Evolutionary conservation across 768 basidiomycete species (phyloP).

Genomic region (Suillus variegatus): DNA sequence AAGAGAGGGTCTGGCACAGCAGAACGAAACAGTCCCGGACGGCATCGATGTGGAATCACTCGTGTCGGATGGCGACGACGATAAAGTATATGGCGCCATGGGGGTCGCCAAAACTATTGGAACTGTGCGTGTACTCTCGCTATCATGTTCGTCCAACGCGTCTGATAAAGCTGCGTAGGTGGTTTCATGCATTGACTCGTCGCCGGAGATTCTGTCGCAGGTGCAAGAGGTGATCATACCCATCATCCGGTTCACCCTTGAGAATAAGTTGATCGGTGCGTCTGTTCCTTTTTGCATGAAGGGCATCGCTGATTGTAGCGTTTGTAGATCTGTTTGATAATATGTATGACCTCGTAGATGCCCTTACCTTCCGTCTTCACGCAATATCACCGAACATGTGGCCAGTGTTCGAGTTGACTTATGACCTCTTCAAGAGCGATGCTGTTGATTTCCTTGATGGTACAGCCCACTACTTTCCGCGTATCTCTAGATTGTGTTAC

Average conservation of each 20-base stretch:
- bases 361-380: constrained; percentile 78
- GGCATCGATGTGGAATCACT: constrained; percentile 58
- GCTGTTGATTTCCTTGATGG: constrained; percentile 89
- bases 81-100: constrained; percentile 29
- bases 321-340: constrained; percentile 79
- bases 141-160: neutral
- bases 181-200: constrained; percentile 70
- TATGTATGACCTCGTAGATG: constrained; percentile 84
- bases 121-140: constrained; percentile 49
- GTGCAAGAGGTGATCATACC: constrained; percentile 84
- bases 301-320: neutral
- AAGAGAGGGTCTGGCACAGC: constrained; percentile 58
- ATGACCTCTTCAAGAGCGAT: constrained; percentile 78
- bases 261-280: constrained; percentile 75
- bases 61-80: constrained; percentile 64
- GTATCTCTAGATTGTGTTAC: neutral
- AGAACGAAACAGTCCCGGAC: constrained; percentile 49
- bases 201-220: constrained; percentile 73
- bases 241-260: constrained; percentile 72
- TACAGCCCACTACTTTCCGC: constrained; percentile 26
- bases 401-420: constrained; percentile 84
- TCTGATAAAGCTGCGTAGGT: constrained; percentile 48
- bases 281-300: constrained; percentile 7
- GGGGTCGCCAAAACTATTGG: constrained; percentile 40
- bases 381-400: constrained; percentile 81